Base-by-base conservation (phyloP, 148 eudicot genomes). In the Rhododendron molle region DNA sequence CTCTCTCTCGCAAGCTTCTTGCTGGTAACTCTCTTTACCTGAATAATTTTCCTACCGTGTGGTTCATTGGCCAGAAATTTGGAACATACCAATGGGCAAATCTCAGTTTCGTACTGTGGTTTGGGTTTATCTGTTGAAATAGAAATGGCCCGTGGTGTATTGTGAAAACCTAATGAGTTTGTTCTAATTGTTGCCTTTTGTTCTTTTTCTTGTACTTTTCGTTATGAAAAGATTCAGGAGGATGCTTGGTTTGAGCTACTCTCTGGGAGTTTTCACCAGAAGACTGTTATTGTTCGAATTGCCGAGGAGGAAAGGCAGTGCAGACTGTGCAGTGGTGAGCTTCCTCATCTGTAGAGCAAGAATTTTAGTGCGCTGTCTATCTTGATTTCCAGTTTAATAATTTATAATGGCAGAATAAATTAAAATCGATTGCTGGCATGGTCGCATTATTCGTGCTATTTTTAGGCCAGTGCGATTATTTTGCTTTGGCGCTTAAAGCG, bases 291-390 rank as follows among this genome's bases (percentile, higher is more conserved):
- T 88, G 21, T 21, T 87, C 76, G 72, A 86, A 77, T 82, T 84
- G 46, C 83, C 85, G 36, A 88, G 65, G 62, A 90, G 83, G 36
- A 83, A 84, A 44, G 83, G 86, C 83, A 85, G 86, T 86, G 74
- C 87, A 43, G 91, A 92, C 83, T 85, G 86, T 86, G 78, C 87
- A 36, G 91, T 93, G 90, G 95, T 95, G 89, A 91, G 96, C 88
- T 84, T 52, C 16, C 83, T 72, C 15, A 3, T 40, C 23, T 50
- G 8, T 47, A 32, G 2, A n/a, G 2, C 38, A n/a, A 21, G 52
- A 77, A 46, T 32, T 80, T 36, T 62, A 38, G 40, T 60, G 47
- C 11, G 38, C 43, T 47, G 81, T 46, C 40, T 73, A 73, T 46
- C 49, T 28, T 78, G 58, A 46, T 47, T 78, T 47, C 30, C 58